Base-by-base conservation (phyloP, 495 filamentous ascomycete genomes). In the Neurospora africana region DNA sequence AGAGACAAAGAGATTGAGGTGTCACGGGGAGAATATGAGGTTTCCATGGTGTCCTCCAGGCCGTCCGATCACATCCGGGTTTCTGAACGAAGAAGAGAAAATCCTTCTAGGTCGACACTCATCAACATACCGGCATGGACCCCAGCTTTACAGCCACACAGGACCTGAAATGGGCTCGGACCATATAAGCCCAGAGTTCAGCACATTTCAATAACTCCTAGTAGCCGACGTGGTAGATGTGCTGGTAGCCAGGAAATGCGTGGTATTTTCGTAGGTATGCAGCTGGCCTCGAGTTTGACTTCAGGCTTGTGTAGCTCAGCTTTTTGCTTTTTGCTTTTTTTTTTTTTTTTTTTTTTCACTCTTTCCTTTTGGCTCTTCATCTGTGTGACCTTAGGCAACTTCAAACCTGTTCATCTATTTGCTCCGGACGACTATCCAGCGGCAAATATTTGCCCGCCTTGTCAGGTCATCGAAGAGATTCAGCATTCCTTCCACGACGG, bases 361-460 rank as follows among this genome's bases (percentile, higher is more conserved):
- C n/a, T n/a, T n/a, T n/a, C n/a, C n/a, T n/a, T n/a, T n/a, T n/a
- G 36, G 3, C 30, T 10, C 8, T 37, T 37, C 36, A 37, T 37
- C 1, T 37, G 1, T 8, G 1, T 8, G 8, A 37, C 36, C 8
- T 37, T 10, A 2, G 8, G 36, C 36, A 37, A 37, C 36, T 1
- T 37, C 36, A 2, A 37, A n/a, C 17, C 0, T 19, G 7, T 43
- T n/a, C 3, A n/a, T 19, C 7, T 0, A n/a, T 44, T n/a, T 4
- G 1, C 3, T 9, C 7, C 8, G 7, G 41, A n/a, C 3, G 41
- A 2, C 7, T n/a, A 9, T 19, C 3, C 2, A 43, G 40, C 17
- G 19, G 6, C 8, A 0, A 3, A 0, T 43, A 1, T 3, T 8
- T 3, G 9, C 7, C 3, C 2, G 17, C 2, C 5, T 7, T 6